phyloP scores from a whole-genome alignment of 306 rosid species.

The Gillenia trifoliata region DNA sequence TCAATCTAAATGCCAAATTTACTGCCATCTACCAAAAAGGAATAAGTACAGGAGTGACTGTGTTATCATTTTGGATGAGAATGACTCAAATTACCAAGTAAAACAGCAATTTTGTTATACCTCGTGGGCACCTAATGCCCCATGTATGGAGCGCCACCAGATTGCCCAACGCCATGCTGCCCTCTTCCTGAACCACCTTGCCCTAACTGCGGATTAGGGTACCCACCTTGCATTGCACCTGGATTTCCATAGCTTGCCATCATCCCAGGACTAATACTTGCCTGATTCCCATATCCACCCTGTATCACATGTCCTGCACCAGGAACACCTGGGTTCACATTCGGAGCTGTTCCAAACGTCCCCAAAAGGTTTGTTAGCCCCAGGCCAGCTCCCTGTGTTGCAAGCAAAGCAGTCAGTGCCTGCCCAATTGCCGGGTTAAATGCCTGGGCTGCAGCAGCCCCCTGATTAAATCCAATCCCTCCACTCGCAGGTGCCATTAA shows the following conservation, averaged over 20 bases:
- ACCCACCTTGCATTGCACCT: constrained; percentile 57
- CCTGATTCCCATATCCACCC: constrained; percentile 59
- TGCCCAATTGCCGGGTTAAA: constrained; percentile 86
- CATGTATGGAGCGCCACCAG: constrained; percentile 66
- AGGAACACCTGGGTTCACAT: constrained; percentile 54
- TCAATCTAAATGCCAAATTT: not conserved
- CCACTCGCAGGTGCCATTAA: constrained; percentile 64
- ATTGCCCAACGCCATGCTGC: constrained; percentile 72
- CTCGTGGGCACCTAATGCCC: constrained; percentile 65
- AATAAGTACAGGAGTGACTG: no score
- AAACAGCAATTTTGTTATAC: constrained; percentile 24
- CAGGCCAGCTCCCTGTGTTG: constrained; percentile 70
- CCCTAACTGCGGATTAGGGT: constrained; percentile 65
- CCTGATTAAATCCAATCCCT: constrained; percentile 61
- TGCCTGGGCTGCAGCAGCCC: constrained; percentile 44
- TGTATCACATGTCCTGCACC: constrained; percentile 58
- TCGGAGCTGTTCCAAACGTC: constrained; percentile 52
- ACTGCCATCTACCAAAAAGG: not conserved
- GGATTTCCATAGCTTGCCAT: constrained; percentile 70
- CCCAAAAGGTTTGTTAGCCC: constrained; percentile 76
- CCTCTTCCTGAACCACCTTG: constrained; percentile 88
- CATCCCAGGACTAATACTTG: constrained; percentile 51
- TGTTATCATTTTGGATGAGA: not conserved
- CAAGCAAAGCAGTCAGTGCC: constrained; percentile 83
- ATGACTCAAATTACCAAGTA: constrained; percentile 8